Conservation (phyloP, 2,329 filamentous ascomycete genomes). For the Aspergillus ruber region DNA sequence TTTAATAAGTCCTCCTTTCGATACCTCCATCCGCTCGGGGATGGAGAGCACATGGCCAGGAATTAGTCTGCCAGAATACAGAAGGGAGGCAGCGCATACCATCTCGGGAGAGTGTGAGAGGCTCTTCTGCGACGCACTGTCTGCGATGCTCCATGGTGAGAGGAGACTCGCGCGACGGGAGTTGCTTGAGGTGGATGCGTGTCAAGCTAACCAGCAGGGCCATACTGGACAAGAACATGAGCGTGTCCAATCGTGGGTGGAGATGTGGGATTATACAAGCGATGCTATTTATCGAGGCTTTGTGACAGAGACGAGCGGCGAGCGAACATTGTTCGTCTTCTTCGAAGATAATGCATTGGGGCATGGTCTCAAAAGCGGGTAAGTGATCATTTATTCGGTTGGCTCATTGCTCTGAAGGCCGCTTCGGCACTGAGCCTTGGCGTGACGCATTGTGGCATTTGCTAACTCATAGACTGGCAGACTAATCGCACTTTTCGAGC, state of each 20-base stretch:
- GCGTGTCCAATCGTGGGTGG: slow-evolving; percentile 30
- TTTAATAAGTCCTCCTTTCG: slow-evolving; percentile 83
- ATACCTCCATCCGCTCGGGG: slow-evolving; percentile 62
- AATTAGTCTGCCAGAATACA: slow-evolving; percentile 36
- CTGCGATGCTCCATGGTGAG: slow-evolving; percentile 93
- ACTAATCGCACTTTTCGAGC: slow-evolving; percentile 83
- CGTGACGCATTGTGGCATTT: neutral
- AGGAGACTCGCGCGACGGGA: slow-evolving; percentile 67
- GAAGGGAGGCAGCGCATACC: slow-evolving; percentile 89
- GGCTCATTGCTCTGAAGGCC: neutral
- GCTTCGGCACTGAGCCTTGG: too few relatives aligned
- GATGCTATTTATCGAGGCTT: slow-evolving; percentile 83
- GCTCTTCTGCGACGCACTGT: slow-evolving; percentile 97
- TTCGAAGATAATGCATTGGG: slow-evolving; percentile 69
- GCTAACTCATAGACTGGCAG: slow-evolving; percentile 36
- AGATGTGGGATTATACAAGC: slow-evolving; percentile 66
- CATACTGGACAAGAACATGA: slow-evolving; percentile 16
- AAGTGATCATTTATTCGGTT: slow-evolving; percentile 35
- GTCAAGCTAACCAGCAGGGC: slow-evolving; percentile 26
- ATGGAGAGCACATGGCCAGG: slow-evolving; percentile 45
- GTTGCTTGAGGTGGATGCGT: slow-evolving; percentile 82
- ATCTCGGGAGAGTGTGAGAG: slow-evolving; percentile 99
- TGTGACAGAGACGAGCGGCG: slow-evolving; percentile 61
- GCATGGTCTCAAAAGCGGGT: slow-evolving; percentile 82
- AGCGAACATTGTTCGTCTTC: slow-evolving; percentile 79